Evolutionary conservation across 129 eudicot species (phyloP), one percentile per base, ranked within the genome.

Genomic region (Helianthus tuberosus): DNA sequence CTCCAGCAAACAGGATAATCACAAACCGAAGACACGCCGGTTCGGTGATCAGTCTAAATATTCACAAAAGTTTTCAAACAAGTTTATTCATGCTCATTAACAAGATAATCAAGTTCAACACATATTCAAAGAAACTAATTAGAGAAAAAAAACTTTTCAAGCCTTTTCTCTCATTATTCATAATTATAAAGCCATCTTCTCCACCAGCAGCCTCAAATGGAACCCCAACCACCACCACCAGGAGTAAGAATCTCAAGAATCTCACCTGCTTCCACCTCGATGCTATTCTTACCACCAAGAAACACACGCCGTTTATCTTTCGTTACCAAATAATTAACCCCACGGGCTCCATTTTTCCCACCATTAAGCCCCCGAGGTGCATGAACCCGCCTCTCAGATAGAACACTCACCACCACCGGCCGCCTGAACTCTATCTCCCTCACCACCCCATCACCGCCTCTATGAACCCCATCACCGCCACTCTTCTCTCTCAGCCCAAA

Each of bases 201-300:
- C 66, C 11, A 1, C 9, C 41, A 68, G 8, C 20, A 12, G 1
- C 64, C 41, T 85, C 82, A 85, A 68, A 75, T 14, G 17, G 86
- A 75, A 51, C 98, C 98, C 92, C 93, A 94, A 38, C 98, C 98
- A 54, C 98, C 98, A n/a, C 98, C 98, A n/a, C 98, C 98, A 17
- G 98, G 98, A 69, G 98, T 94, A 15, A 85, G 65, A 83, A 94
- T 94, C 89, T 81, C 91, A 70, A 94, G 93, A 60, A 85, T 80
- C 3, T 90, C 98, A 16, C 98, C 98, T 0, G 85, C 91, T 76
- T 94, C 89, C 73, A 90, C 96, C 86, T 84, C 76, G 0, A 90
- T 64, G 1, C 88, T 88, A 49, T 94, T 94, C 63, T 94, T 94
- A 20, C 98, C 98, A 11, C 98, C 98, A 55, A 94, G 89, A 77